Evolutionary conservation across 2,329 filamentous ascomycete species (phyloP), one percentile per base, ranked within the genome.

Genomic region (Botrytis paeoniae): DNA sequence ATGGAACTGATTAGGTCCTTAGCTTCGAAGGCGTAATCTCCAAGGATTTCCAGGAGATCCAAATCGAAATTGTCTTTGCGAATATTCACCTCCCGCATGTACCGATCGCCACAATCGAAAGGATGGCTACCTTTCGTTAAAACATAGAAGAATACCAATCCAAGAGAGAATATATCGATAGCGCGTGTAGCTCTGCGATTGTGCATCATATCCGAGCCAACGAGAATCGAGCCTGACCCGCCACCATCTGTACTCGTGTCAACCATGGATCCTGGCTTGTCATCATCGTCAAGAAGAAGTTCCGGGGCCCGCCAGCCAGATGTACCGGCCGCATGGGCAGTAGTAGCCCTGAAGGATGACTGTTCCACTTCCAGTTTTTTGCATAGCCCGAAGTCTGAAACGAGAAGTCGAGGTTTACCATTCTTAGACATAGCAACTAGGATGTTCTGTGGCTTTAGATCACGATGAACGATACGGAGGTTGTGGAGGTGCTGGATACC

Each of bases 61-160:
- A 97, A 86, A 78, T 91, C 91, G 81, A 91, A 92, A 73, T 92
- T 91, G 76, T 93, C 93, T 81, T 97, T 97, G 79, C 97, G 94
- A 79, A 99, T 98, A 82, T 99, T 98, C 78, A 97, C 93, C 83
- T 99, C 96, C 70, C 96, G 90, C 89, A 97, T 97, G 85, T 96
- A 98, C 68, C 94, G 91, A 80, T 96, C 94, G 72, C 96, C 95
- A 75, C 94, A 95, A 80, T 98, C 95, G 79, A 97, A 99, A 0
- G 96, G 96, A 81, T 99, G 96, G 1, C 88, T 89, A 25, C 96
- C 96, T 75, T 94, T 93, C 1, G 95, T 98, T 74, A 99, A 86
- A n/a, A 98, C 95, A 81, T 98, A 99, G 84, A 95, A 98, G 85
- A 98, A 99, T n/a, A 99, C 94, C 70, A 97, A 92, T 1, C 96